These are phyloP conservation scores for Termitomyces sp. DNA, from an alignment of 768 basidiomycete genomes.

Conservation along the genomic window DNA sequence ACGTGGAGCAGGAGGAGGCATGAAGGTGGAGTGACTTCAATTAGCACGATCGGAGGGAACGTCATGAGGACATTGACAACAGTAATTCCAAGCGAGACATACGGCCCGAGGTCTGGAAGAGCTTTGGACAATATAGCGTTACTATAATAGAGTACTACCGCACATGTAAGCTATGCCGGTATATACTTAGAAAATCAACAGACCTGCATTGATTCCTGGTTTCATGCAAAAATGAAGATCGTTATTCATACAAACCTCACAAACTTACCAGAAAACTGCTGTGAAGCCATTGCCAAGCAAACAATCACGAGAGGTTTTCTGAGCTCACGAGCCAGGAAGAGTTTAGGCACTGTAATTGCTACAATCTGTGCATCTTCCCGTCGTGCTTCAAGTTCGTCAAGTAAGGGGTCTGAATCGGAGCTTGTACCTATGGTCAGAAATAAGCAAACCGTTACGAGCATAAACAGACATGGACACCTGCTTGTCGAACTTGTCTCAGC, in stretches of 20 bases:
- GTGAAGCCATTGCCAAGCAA: conserved; percentile 68
- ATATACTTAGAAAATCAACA: background rate
- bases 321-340: conserved; percentile 51
- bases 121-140: conserved; percentile 82
- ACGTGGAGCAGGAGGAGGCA: background rate
- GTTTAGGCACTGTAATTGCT: conserved; percentile 48
- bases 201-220: conserved; percentile 75
- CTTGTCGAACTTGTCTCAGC: conserved; percentile 23
- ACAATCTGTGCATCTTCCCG: conserved; percentile 24
- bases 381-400: conserved; percentile 29
- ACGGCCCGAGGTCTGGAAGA: conserved; percentile 74
- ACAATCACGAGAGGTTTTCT: conserved; percentile 63
- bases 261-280: conserved; percentile 72
- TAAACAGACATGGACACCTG: conserved; percentile 14
- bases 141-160: conserved; percentile 83
- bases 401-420: conserved; percentile 38
- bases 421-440: conserved; percentile 3
- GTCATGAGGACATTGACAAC: conserved; percentile 82
- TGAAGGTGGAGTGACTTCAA: conserved; percentile 57
- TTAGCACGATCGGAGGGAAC: conserved; percentile 82
- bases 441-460: background rate
- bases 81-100: conserved; percentile 82
- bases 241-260: background rate
- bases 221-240: background rate
- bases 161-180: background rate